Percentiles rank a stretch among this genome's conserved stretches.
These are phyloP conservation scores for Lentinula edodes DNA, from an alignment of 768 basidiomycete genomes.

Conservation along the genomic window DNA sequence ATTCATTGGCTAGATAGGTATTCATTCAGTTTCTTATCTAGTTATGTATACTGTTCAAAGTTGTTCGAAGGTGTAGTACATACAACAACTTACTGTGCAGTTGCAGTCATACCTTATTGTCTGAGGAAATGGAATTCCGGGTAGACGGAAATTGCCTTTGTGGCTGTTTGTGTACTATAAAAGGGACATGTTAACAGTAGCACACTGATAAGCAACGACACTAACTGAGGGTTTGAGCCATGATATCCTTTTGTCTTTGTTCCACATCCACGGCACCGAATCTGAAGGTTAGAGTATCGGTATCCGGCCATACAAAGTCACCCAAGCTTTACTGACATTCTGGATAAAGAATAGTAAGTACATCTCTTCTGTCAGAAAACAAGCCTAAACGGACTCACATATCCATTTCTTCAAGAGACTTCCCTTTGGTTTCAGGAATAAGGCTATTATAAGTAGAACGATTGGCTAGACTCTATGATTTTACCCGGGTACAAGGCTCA, in stretches of 20 bases:
- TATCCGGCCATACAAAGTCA: too few species aligned
- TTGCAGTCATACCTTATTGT: background rate
- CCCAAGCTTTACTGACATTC: background rate
- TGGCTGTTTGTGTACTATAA: background rate
- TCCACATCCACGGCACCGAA: background rate
- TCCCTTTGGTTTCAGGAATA: constrained; percentile 60
- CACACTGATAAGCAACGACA: background rate
- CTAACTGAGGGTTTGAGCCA: background rate
- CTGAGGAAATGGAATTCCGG: background rate
- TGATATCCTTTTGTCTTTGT: background rate
- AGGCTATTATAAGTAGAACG: constrained; percentile 12
- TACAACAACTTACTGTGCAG: too few species aligned
- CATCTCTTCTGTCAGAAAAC: background rate
- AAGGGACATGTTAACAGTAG: background rate
- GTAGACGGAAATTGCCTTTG: background rate
- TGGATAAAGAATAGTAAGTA: background rate
- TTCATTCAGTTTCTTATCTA: too few species aligned
- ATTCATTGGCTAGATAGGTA: too few species aligned
- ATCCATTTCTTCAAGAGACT: constrained; percentile 50
- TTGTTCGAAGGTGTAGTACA: too few species aligned
- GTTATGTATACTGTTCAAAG: too few species aligned
- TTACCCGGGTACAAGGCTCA: constrained; percentile 16
- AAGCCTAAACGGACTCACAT: constrained; percentile 10
- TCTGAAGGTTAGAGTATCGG: background rate
- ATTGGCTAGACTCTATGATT: constrained; percentile 18